Evolutionary conservation across 2,329 filamentous ascomycete species (phyloP), one percentile per base, ranked within the genome.

Genomic region (Dactylellina sp.): DNA sequence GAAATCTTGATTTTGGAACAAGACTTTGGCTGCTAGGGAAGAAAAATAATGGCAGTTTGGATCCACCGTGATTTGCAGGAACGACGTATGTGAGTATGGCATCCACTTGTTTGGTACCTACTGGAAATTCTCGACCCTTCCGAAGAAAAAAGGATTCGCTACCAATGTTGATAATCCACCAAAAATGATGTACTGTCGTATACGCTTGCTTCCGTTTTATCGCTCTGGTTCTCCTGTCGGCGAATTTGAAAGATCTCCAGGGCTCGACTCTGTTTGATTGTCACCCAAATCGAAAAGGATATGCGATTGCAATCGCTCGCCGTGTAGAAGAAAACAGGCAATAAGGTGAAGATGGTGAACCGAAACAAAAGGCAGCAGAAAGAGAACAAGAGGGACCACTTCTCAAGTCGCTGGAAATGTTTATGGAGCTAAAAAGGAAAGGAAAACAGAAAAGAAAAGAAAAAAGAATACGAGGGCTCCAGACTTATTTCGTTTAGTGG

Each of bases 201-300:
- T 60, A 32, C 24, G 40, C 50, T 50, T n/a, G n/a, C n/a, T n/a
- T n/a, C n/a, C n/a, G n/a, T n/a, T 16, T 55, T 35, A 12, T 50
- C 37, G 47, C 25, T 46, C 50, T 40, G 24, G 24, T 18, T 56
- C 9, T 46, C 18, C 39, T 59, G 39, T 59, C 37, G 5, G 37
- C 37, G 20, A 46, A 16, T 1, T 32, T 32, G 28, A 32, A 32
- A 4, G 22, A 46, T 44, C 18, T 44, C 35, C 62, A 50, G 39
- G 20, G 20, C 35, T 52, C 25, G 47, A 35, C 25, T 57, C 24
- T 32, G 40, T 47, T 37, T 16, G 42, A 57, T 65, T 53, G 55
- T 53, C 60, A 44, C 53, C 35, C 53, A 44, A 59, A 22, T 66
- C 46, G 18, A 61, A 63, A 71, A 71, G 44, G 47, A 71, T 62